A percentile compares a stretch with the other conserved stretches of the same genome.
These are phyloP conservation scores for Colletotrichum sp. DNA, from an alignment of 2,329 filamentous ascomycete species.

Conservation along the genomic window DNA sequence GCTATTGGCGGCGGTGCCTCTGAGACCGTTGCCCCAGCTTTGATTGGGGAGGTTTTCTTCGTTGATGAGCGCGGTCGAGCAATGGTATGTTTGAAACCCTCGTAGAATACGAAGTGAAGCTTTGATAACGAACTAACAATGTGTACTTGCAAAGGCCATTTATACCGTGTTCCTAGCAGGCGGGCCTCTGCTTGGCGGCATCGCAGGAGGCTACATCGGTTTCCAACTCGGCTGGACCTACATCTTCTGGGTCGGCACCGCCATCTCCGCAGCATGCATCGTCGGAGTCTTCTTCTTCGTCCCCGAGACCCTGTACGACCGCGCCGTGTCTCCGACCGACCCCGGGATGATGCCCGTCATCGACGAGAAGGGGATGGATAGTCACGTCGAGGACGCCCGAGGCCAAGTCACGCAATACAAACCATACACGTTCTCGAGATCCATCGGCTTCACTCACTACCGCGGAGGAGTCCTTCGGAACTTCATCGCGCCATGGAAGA, in stretches of 20 bases:
- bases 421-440: constrained; percentile 4
- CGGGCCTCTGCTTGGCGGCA: constrained; percentile 36
- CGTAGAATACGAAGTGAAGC: not conserved
- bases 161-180: constrained; percentile 35
- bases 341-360: not conserved
- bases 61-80: constrained; percentile 36
- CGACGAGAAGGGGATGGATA: constrained; percentile 4
- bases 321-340: not conserved
- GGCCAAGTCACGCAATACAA: not conserved
- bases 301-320: constrained; percentile 36
- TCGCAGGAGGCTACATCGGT: constrained; percentile 39
- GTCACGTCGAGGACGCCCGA: not conserved
- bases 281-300: constrained; percentile 32
- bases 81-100: constrained; percentile 25
- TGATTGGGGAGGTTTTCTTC: constrained; percentile 40
- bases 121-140: not conserved
- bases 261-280: constrained; percentile 28
- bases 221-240: constrained; percentile 32
- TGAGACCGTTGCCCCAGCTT: constrained; percentile 35
- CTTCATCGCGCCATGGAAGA: constrained; percentile 30
- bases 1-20: constrained; percentile 35
- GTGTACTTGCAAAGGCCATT: constrained; percentile 21
- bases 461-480: constrained; percentile 21
- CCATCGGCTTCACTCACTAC: constrained; percentile 24
- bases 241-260: constrained; percentile 35